Evolutionary conservation across 805 yeast genomes (phyloP), one percentile per base, ranked within the genome.

Genomic region (Teunomyces cretensis): DNA sequence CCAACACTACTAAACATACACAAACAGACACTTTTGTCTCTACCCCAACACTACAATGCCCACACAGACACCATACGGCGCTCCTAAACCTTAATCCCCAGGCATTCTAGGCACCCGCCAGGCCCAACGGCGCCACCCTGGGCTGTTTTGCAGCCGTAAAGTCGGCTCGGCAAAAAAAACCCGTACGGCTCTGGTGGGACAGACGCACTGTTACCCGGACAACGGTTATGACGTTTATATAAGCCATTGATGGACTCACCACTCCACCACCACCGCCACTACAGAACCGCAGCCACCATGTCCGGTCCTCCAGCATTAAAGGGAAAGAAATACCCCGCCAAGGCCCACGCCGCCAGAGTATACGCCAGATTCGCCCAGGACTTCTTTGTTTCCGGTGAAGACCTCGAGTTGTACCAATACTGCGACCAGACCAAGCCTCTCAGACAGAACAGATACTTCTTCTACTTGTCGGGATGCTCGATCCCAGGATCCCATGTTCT

Each of bases 381-480:
- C 5, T 68, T 83, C 51, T 83, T 82, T 52, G 64, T 85, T 38
- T 80, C 83, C 37, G 91, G 90, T 11, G 83, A 80, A 50, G 65
- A 70, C 49, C 59, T 75, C 24, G 82, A 79, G 55, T 67, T 76
- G 38, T 80, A 82, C 58, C 84, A 86, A 33, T 87, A 88, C 65
- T 80, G 89, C 58, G 99, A 92, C 65, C 89, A 83, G 54, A 72
- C 81, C 2, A 81, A 80, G 47, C 86, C 86, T 6, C 76, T 91
- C 53, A 81, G 96, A 69, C 99, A 94, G 65, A 86, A 88, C 65
- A 76, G 98, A 45, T 91, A 92, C 68, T 94, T 94, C 65, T 89
- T 76, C 64, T 94, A 92, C 60, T 68, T 94, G 32, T 70, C 89
- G 4, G 99, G 99, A 13, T 84, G 86, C 43, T 82, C 86, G 51